Evolutionary conservation across 1,284 basidiomycete genomes (phyloP), one percentile per base, ranked within the genome.

Genomic region (Agroathelia rolfsii): DNA sequence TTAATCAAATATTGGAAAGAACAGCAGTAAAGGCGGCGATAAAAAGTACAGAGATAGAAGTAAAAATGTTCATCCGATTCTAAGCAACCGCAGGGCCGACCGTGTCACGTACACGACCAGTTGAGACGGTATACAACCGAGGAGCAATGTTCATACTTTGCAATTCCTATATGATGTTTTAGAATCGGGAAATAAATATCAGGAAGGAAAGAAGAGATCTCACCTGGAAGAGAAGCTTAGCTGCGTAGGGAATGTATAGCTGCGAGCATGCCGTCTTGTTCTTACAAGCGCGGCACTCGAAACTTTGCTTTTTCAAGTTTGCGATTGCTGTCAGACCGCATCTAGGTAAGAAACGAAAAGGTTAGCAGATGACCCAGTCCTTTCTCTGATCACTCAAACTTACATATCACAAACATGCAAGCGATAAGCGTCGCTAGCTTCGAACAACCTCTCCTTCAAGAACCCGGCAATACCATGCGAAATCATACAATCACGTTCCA

Each of bases 401-500:
- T 45, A 92, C 84, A 92, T 88, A 56, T 96, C 92, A 55, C 92
- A 96, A 38, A 96, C 89, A 53, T 96, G 93, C 33, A 96, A 63
- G 31, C 92, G 76, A 60, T 93, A 94, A n/a, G 88, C 90, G 56
- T 95, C 92, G 49, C 87, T 92, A 13, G 83, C 84, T 58, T 90
- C 89, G 49, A 90, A 93, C 54, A 94, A 65, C 44, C 89, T 81
- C 62, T 94, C 90, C 59, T 94, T 94, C 57, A 98, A 60, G 78
- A 99, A 99, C 3, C 78, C 87, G 22, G 95, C 94, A 44, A 97
- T 93, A 58, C 95, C 95, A 64, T 99, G 95, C 23, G 94, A 95
- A 43, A 99, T 96, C 95, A 99, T 98, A 60, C 94, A 98, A 76
- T 97, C 93, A 57, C 89, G 86, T 57, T 99, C 94, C 95, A 99